phyloP scores from a whole-genome alignment of 2,329 filamentous ascomycete species.

The Gliomastix tumulicola region DNA sequence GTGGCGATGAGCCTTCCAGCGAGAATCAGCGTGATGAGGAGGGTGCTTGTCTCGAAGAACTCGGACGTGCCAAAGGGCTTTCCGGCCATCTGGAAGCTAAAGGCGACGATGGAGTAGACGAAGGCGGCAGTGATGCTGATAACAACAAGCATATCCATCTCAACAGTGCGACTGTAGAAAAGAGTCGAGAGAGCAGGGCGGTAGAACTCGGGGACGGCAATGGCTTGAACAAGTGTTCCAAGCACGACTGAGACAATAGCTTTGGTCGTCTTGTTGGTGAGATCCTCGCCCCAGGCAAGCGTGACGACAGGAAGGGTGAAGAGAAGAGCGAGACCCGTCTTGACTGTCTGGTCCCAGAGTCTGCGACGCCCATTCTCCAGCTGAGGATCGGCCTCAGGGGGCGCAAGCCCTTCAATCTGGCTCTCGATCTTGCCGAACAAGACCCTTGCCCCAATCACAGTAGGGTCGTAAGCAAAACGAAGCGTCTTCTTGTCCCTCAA shows the following conservation, averaged over 20 bases:
- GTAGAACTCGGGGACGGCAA: constrained; percentile 34
- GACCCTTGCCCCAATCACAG: constrained; percentile 19
- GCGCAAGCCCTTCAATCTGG: constrained; percentile 10
- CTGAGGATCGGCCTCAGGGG: constrained; percentile 10
- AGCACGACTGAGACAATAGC: constrained; percentile 25
- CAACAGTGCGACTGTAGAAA: constrained; percentile 27
- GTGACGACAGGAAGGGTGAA: constrained; percentile 12
- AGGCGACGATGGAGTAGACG: constrained; percentile 27
- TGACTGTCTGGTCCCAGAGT: constrained; percentile 10
- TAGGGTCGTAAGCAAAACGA: constrained; percentile 24
- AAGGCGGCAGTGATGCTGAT: constrained; percentile 41
- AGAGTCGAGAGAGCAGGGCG: constrained; percentile 32
- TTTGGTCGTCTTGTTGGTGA: constrained; percentile 6
- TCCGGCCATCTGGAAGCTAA: constrained; percentile 13
- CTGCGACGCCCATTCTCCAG: constrained; percentile 10
- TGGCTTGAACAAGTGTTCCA: constrained; percentile 35
- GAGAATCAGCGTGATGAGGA: constrained; percentile 33
- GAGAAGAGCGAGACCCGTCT: constrained; percentile 9
- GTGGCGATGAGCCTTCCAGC: constrained; percentile 28
- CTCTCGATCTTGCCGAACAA: constrained; percentile 8
- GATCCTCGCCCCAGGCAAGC: constrained; percentile 8
- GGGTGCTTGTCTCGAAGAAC: constrained; percentile 33
- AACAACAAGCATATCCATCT: constrained; percentile 43
- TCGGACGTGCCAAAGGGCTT: constrained; percentile 9
- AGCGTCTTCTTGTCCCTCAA: constrained; percentile 22